phyloP scores from a whole-genome alignment of 164 flowering plant genomes.

The Magnolia kwangsiensis region DNA sequence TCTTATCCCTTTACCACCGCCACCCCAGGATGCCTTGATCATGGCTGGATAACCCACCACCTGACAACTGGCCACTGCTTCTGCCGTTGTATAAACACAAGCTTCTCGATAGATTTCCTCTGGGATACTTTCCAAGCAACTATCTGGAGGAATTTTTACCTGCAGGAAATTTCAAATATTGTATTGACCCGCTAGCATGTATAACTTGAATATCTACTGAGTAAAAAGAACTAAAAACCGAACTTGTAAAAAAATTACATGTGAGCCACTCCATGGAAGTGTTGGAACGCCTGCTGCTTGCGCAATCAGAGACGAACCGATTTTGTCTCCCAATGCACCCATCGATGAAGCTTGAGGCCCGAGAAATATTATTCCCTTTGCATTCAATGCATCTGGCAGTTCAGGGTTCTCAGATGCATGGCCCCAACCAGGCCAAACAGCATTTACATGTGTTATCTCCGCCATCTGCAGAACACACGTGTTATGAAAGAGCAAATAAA shows the following conservation, averaged over 20 bases:
- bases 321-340: conserved; percentile 98
- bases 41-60: conserved; percentile 99
- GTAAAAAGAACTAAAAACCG: background rate
- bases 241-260: conserved; percentile 41
- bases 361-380: conserved; percentile 82
- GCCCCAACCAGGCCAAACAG: conserved; percentile 99
- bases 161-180: conserved; percentile 22
- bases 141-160: conserved; percentile 84
- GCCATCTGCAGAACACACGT: conserved; percentile 62
- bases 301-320: conserved; percentile 98
- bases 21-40: conserved; percentile 99
- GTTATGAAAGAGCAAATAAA: conserved; percentile 8
- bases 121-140: conserved; percentile 75
- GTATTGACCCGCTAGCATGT: background rate
- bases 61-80: conserved; percentile 95
- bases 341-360: conserved; percentile 93
- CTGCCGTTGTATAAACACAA: conserved; percentile 92
- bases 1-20: conserved; percentile 99
- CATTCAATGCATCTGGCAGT: conserved; percentile 86
- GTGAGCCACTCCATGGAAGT: conserved; percentile 99
- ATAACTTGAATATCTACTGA: background rate
- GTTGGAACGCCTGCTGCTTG: conserved; percentile 99
- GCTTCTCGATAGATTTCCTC: conserved; percentile 83
- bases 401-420: conserved; percentile 99
- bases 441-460: conserved; percentile 91